phyloP scores from a whole-genome alignment of 2,329 filamentous ascomycete genomes.

The Nemania sp. region DNA sequence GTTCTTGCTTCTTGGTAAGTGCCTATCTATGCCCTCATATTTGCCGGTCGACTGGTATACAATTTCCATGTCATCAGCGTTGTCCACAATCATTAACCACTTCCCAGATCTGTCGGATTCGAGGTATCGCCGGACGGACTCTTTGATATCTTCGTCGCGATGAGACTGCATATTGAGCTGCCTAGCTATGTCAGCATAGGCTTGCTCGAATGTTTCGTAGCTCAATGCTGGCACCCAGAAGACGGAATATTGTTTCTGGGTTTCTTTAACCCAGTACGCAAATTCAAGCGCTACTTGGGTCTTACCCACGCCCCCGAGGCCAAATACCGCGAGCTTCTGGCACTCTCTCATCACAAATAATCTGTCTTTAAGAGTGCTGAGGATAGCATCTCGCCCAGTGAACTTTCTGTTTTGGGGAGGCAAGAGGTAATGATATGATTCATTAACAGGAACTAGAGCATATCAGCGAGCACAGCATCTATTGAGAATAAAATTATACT shows the following conservation, averaged over 20 bases:
- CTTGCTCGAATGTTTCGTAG: conserved; percentile 44
- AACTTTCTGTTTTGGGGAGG: conserved; percentile 5
- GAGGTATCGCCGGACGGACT: conserved; percentile 31
- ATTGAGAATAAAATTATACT: neutral
- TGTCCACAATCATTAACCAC: conserved; percentile 49
- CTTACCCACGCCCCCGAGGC: conserved; percentile 48
- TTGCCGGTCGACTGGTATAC: too few relatives aligned
- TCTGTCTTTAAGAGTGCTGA: neutral
- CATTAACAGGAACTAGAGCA: neutral
- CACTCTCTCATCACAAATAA: conserved; percentile 3
- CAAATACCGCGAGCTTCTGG: conserved; percentile 34
- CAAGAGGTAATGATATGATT: neutral
- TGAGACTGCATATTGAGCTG: conserved; percentile 6
- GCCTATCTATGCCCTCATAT: conserved; percentile 31
- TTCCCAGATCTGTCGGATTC: conserved; percentile 33
- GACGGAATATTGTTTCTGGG: conserved; percentile 43
- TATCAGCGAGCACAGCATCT: neutral
- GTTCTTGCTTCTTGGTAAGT: conserved; percentile 40
- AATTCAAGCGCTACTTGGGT: conserved; percentile 46
- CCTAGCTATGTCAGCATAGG: conserved; percentile 41
- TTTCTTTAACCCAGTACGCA: conserved; percentile 43
- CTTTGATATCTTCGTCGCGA: conserved; percentile 8
- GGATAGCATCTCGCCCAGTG: conserved; percentile 7
- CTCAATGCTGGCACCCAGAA: conserved; percentile 50
- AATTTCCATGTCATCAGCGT: conserved; percentile 44